Base-by-base conservation (phyloP, 495 filamentous ascomycete genomes). In the Annulohypoxylon stygium region DNA sequence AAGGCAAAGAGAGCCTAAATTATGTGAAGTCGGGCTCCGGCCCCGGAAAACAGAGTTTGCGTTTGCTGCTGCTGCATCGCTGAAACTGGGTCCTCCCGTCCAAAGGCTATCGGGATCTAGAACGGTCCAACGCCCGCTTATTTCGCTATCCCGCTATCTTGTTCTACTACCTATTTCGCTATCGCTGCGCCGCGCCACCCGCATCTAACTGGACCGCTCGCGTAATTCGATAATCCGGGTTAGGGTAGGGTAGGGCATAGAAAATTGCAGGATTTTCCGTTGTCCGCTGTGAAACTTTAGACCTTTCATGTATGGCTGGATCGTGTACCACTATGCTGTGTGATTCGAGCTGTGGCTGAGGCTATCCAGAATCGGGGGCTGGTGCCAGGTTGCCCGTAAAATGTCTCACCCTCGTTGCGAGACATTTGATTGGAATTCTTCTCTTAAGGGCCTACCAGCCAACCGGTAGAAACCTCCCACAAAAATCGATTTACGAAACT, bases 61-160 rank as follows among this genome's bases (percentile, higher is more conserved):
- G 30, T 37, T 23, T 23, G 20, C 20, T 23, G 20, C 20, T 23
- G 20, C 26, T 33, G 36, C 39, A 18, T 30, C 50, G 1, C n/a
- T 30, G 30, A 11, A 14, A 26, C 18, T 26, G 47, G 47, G 20
- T 50, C 48, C 41, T 48, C 43, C 34, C 37, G 36, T 43, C 4
- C 11, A 9, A 47, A 63, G 54, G 57, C 71, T 45, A 66, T 69
- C 54, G 71, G 65, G 48, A 65, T 74, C 71, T 69, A 69, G 71
- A 65, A 57, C 67, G 36, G 16, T 69, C 10, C 39, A 18, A 16
- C 36, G 12, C 65, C 50, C 57, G 57, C 30, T 67, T 73, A 67
- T 58, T 61, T 11, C 20, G 53, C 60, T 66, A 68, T 68, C 51
- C 43, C 39, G 10, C 51, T 66, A 68, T 68, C n/a, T n/a, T n/a